Evolutionary conservation across 306 rosid genomes (phyloP).

Genomic region (Nissolia schottii): DNA sequence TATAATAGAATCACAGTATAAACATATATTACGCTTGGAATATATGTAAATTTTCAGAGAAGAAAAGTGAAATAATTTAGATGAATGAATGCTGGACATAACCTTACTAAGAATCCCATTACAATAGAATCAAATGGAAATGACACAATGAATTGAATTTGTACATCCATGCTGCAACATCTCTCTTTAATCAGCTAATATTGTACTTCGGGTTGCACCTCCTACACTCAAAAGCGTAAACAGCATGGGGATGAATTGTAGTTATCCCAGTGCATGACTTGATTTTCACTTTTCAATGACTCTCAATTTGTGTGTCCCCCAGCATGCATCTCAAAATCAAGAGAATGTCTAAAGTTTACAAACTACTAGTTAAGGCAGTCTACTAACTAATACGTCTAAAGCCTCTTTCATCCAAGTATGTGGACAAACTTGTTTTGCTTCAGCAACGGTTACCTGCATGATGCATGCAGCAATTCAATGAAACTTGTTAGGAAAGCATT

Average conservation of each 20-base stretch:
- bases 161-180: slow-evolving; percentile 24
- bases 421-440: slow-evolving; percentile 61
- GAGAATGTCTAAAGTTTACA: background rate
- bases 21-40: too few relatives aligned
- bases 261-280: background rate
- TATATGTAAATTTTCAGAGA: too few relatives aligned
- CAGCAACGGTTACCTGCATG: slow-evolving; percentile 47
- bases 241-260: background rate
- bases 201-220: background rate
- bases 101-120: background rate
- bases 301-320: background rate
- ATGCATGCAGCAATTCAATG: background rate
- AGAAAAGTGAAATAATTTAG: too few relatives aligned
- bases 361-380: slow-evolving; percentile 5
- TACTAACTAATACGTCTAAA: slow-evolving; percentile 34
- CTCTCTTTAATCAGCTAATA: background rate
- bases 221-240: background rate
- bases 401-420: slow-evolving; percentile 72
- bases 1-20: too few relatives aligned
- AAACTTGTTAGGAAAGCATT: slow-evolving; percentile 10
- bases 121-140: slow-evolving; percentile 15
- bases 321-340: background rate
- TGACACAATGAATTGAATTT: slow-evolving; percentile 26
- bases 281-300: background rate
- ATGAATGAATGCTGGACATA: background rate